Percentiles rank a stretch among this genome's conserved stretches.
Conservation (phyloP, 176 grass and related monocot genomes). For the Microstegium vimineum region DNA sequence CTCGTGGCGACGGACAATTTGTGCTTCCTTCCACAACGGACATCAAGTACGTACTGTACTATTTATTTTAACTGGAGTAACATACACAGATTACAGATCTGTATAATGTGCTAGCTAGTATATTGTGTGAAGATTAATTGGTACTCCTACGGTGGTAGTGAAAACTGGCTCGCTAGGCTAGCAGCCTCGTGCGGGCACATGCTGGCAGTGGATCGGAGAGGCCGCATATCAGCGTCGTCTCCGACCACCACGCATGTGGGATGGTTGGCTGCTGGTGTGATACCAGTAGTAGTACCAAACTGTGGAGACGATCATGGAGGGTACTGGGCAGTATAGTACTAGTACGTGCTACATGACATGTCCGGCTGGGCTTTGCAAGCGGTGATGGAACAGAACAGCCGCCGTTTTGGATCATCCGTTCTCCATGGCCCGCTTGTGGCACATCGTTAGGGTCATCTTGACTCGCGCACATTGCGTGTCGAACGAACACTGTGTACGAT, state of each 20-base stretch:
- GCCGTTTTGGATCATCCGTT: conserved; percentile 2
- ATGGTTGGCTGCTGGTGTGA: neutral
- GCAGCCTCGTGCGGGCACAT: neutral
- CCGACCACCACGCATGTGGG: conserved; percentile 19
- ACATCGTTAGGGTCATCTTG: neutral
- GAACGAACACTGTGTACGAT: neutral
- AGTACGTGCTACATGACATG: neutral
- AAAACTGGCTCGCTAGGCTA: neutral
- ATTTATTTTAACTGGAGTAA: neutral
- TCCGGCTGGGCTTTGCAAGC: neutral
- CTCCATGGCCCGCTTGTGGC: neutral
- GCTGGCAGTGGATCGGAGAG: neutral
- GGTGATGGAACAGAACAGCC: neutral
- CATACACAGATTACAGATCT: neutral
- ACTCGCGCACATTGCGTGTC: neutral
- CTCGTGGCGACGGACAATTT: neutral
- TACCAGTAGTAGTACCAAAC: neutral
- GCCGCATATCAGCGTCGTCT: neutral
- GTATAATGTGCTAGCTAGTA: neutral
- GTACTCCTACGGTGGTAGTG: too few species aligned
- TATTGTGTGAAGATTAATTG: neutral
- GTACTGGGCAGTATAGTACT: too few species aligned
- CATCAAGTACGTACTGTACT: neutral
- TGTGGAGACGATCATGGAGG: neutral
- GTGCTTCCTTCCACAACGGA: neutral